Evolutionary conservation across 805 yeast genomes (phyloP), one percentile per base, ranked within the genome.

Genomic region (Kodamaea kaohsiungensis): DNA sequence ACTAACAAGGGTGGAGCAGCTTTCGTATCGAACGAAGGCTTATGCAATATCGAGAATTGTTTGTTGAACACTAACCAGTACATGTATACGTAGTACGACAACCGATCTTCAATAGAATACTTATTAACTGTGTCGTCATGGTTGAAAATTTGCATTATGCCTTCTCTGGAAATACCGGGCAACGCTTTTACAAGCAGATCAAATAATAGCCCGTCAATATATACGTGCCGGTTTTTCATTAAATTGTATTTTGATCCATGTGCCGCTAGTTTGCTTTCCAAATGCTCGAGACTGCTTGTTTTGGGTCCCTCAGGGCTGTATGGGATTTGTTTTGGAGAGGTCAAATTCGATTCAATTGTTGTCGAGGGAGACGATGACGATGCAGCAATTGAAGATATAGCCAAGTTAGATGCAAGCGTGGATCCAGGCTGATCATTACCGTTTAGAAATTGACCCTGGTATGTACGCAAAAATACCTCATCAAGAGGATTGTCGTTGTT

Each of bases 21-120:
- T 16, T 68, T 65, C 1, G 87, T 79, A 42, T 70, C 72, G 56
- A 86, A 86, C 4, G 88, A 52, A 17, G 54, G 54, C 25, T 47
- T 52, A 38, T 52, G 54, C 37, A 52, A 22, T 10, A 52, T 72
- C 1, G 88, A 80, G 56, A 81, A 82, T 58, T 84, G 81, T 0
- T 84, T 82, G 61, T 85, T 87, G 61, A 83, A 84, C 12, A 77
- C 73, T 38, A 70, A 68, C 90, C 90, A 86, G 63, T 83, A 86
- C 7, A 61, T 69, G 56, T 62, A 72, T 39, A 68, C 59, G 59
- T 65, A 68, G 65, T 72, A 66, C 13, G 81, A 63, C 51, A 77
- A 58, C 49, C 77, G 51, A 57, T 69, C 69, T 56, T 73, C 68
- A 33, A 69, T 33, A 53, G 61, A 51, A 67, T 67, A 54, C 17